Percentiles rank a stretch among this genome's conserved stretches.
Evolutionary conservation across 1,139 yeast species (phyloP).

Genomic region (Geotrichum armillariae): DNA sequence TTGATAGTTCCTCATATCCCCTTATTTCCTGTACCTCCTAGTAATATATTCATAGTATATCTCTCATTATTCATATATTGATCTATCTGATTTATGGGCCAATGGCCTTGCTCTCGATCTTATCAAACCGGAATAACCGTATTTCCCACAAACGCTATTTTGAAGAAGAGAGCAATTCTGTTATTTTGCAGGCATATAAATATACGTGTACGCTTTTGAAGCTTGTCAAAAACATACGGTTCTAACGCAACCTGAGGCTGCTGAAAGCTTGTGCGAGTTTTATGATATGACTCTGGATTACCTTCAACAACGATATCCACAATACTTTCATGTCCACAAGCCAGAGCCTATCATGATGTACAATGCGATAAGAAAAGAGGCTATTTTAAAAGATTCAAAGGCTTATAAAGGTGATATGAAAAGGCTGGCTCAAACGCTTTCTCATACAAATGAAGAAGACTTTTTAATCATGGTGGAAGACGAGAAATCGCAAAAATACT

Average conservation of each 20-base stretch:
- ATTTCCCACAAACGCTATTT: too few relatives aligned
- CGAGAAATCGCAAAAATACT: conserved; percentile 57
- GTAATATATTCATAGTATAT: too few relatives aligned
- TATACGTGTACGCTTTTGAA: too few relatives aligned
- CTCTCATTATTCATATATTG: too few relatives aligned
- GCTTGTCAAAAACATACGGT: conserved; percentile 45
- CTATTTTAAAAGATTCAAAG: conserved; percentile 39
- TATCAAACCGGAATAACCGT: too few relatives aligned
- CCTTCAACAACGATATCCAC: conserved; percentile 59
- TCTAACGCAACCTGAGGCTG: conserved; percentile 44
- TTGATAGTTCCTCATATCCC: too few relatives aligned
- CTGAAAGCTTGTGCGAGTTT: conserved; percentile 55
- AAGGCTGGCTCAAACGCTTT: conserved; percentile 43
- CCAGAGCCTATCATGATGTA: conserved; percentile 33
- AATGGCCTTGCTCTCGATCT: too few relatives aligned
- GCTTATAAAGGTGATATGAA: conserved; percentile 35
- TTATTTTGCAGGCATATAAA: too few relatives aligned
- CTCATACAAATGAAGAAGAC: conserved; percentile 65
- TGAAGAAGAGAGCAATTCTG: too few relatives aligned
- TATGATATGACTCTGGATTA: conserved; percentile 53
- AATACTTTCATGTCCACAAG: conserved; percentile 45
- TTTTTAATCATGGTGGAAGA: conserved; percentile 58
- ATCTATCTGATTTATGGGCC: too few relatives aligned
- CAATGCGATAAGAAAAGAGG: conserved; percentile 47
- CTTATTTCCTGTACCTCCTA: too few relatives aligned